Evolutionary conservation across 2,329 filamentous ascomycete species (phyloP), one percentile per base, ranked within the genome.

Genomic region (Botrytis fragariae): DNA sequence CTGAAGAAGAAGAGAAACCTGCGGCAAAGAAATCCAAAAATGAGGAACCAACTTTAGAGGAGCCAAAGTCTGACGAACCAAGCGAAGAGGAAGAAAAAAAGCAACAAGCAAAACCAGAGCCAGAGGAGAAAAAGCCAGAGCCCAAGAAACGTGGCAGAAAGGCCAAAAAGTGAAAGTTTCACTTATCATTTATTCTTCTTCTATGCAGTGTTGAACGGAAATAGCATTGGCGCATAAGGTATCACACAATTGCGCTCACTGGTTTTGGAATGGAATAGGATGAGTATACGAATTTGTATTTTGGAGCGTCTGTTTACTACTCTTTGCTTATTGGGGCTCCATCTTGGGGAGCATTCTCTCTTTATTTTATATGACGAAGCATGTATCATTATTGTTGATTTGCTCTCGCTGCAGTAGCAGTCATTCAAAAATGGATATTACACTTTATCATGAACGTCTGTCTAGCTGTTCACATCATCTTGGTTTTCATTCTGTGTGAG

Each of bases 161-260:
- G 42, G 42, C 51, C 12, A 72, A 69, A 42, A 69, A 72, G 64
- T 72, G 64, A 72, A 67, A 45, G n/a, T 62, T 14, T 42, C 35
- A 57, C 65, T 32, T 25, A 22, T 12, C 65, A 16, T 22, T 32
- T 37, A 57, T 68, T 68, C 35, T 68, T 7, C 2, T 32, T 29
- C 16, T 42, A 42, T 54, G 18, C 9, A 32, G 29, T 10, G 32
- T n/a, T 29, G 35, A 68, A 42, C 1, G 35, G 35, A 68, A 35
- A 57, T 57, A 8, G 12, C 35, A 32, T 32, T 25, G 65, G 48
- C 35, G 48, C 48, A 42, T 32, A 16, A 32, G 64, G 37, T 20
- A 54, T 29, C 37, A n/a, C 14, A 42, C 16, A 37, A 32, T 16
- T 42, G 29, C 25, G 39, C 7, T 42, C 8, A 57, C 54, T 37